phyloP scores from a whole-genome alignment of 805 yeast species.

The Yarrowia bubula region DNA sequence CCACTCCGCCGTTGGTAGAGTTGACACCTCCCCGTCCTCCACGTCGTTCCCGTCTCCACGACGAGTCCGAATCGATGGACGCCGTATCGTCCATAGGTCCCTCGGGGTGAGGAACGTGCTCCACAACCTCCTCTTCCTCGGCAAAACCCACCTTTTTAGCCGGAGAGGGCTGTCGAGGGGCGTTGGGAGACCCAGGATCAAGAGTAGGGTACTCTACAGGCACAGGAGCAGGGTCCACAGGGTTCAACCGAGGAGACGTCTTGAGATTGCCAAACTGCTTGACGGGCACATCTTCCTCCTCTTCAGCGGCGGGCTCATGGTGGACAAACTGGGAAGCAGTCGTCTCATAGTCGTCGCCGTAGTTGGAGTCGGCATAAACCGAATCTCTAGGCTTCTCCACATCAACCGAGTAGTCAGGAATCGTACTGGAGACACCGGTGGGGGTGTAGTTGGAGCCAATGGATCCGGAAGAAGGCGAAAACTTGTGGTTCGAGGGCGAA shows the following conservation, averaged over 20 bases:
- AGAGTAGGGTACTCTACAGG: constrained; percentile 13
- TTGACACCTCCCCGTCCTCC: constrained; percentile 2
- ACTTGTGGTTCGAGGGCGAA: constrained; percentile 14
- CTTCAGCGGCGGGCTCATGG: not conserved
- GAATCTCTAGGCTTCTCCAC: constrained; percentile 22
- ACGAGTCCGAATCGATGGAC: constrained; percentile 33
- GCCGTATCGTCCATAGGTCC: constrained; percentile 29
- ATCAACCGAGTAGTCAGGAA: constrained; percentile 18
- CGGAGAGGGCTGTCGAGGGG: constrained; percentile 19
- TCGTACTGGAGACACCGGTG: not conserved
- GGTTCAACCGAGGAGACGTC: not conserved
- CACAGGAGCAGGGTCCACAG: not conserved
- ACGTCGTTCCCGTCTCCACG: constrained; percentile 32
- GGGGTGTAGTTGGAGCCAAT: constrained; percentile 13
- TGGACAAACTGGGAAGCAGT: constrained; percentile 12
- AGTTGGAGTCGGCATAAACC: constrained; percentile 8
- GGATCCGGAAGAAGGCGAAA: constrained; percentile 1
- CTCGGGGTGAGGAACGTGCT: constrained; percentile 24
- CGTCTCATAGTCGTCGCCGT: constrained; percentile 4
- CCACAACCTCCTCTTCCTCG: constrained; percentile 20
- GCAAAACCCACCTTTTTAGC: constrained; percentile 21
- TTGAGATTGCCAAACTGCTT: constrained; percentile 10
- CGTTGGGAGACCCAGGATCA: constrained; percentile 18
- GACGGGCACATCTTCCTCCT: constrained; percentile 19
- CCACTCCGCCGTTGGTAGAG: constrained; percentile 15